Base-by-base conservation (phyloP, 495 filamentous ascomycete species). In the Penicillium steckii region DNA sequence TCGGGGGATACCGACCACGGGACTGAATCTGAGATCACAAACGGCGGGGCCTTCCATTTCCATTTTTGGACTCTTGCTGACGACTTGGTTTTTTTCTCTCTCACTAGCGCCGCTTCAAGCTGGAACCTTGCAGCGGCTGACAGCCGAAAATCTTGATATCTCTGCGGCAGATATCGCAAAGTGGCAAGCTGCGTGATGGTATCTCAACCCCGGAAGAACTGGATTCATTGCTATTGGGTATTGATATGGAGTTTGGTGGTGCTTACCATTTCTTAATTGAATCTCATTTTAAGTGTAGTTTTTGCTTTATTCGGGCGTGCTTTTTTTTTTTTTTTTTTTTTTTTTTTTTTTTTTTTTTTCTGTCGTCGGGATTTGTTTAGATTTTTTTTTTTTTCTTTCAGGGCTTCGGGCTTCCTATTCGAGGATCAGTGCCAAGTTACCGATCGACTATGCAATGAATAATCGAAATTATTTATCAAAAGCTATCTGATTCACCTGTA, bases 111-210 rank as follows among this genome's bases (percentile, higher is more conserved):
- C 67, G 7, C 29, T 53, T n/a, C 65, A 70, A 29, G 38, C 70
- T 13, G 48, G 55, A 4, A 65, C 50, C 42, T 56, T 72, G 3
- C 67, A 65, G 33, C 55, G 40, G 46, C 61, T 75, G 21, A 63
- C 67, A 12, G 49, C 62, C 21, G 70, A 75, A 44, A 71, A 72
- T 23, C 52, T 73, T 21, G 72, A 68, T 50, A 72, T 75, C 33
- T 63, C 72, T 1, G 41, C 55, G 1, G 60, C 58, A 3, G 68
- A 75, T 19, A 73, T 75, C 45, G 60, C 61, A 1, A 52, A 48
- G 12, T 73, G 72, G 70, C 68, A 73, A 49, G 40, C 48, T 18
- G 60, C 62, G n/a, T 73, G 56, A 62, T 53, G 17, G 17, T 15
- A 37, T 37, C 8, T 17, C 8, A 41, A 19, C 17, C 38, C 12